Base-by-base conservation (phyloP, 164 flowering plant species). In the Houttuynia cordata region DNA sequence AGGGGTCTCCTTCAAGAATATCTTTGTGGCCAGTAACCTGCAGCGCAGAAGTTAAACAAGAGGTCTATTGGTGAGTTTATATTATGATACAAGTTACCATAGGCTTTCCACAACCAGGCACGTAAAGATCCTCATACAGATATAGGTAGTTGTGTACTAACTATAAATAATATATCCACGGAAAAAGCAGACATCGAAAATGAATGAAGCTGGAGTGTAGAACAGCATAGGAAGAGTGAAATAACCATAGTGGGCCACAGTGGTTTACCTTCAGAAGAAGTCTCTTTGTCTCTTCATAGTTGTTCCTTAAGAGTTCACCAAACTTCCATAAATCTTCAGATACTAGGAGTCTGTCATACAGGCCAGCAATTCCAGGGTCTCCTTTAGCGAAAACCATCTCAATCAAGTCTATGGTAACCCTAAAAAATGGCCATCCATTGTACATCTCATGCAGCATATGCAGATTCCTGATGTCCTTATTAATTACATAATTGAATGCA, bases 331-430 rank as follows among this genome's bases (percentile, higher is more conserved):
- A 72, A 0, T 87, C 99, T 54, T 81, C 78, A 0, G 96, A 85
- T 41, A 94, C 99, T 19, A 94, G 86, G 63, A 94, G 90, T 72
- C 84, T 88, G 77, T 94, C 99, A 61, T 79, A 86, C 61, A 91
- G 61, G 34, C 93, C 90, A 54, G 99, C 97, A n/a, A 94, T 91
- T 21, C 94, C 94, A 3, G 97, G 99, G 65, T 94, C 86, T 67
- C 99, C 99, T 79, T 94, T 94, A 62, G 97, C 99, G 41, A 93
- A 93, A 78, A 93, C 99, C 99, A 93, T 93, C 74, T 93, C 99
- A 55, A 90, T 81, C 64, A 93, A 78, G 78, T 91, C 97, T 59
- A 91, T 80, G 25, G 97, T 88, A 76, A 91, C 99, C 67, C 99
- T 81, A 57, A 94, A 94, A 84, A 94, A 94, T 53, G 99, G 97